A percentile compares a stretch with the other conserved stretches of the same genome.
Evolutionary conservation across 164 flowering plant genomes (phyloP).

Genomic region (Taxillus chinensis): DNA sequence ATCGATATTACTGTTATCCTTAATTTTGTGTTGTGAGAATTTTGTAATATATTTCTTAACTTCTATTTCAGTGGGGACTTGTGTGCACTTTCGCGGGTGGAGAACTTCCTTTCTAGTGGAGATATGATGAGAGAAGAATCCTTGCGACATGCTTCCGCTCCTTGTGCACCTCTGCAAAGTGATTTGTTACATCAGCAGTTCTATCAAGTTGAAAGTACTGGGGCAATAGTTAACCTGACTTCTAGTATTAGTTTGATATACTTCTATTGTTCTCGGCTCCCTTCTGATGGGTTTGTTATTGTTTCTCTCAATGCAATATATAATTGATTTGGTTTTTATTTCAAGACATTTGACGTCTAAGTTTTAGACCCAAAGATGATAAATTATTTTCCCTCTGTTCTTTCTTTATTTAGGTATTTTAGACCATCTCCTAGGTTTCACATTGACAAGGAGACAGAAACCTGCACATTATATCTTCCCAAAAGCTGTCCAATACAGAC

Average conservation of each 20-base stretch:
- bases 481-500: constrained; percentile 57
- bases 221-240: constrained; percentile 55
- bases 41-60: background rate
- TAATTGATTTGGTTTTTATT: background rate
- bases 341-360: background rate
- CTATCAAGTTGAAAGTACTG: constrained; percentile 58
- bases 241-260: constrained; percentile 54
- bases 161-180: constrained; percentile 40
- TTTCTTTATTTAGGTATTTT: constrained; percentile 43
- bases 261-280: constrained; percentile 77
- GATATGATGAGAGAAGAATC: constrained; percentile 64
- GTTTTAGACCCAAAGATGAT: background rate
- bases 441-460: constrained; percentile 26
- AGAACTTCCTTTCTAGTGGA: constrained; percentile 49
- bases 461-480: constrained; percentile 59
- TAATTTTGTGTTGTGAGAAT: no score
- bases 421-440: constrained; percentile 56
- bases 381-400: background rate
- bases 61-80: constrained; percentile 41
- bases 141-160: constrained; percentile 39
- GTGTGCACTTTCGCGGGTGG: constrained; percentile 27
- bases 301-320: background rate
- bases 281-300: constrained; percentile 67
- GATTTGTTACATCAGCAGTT: constrained; percentile 29
- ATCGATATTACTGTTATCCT: no score